Base-by-base conservation (phyloP, 1,284 basidiomycete species). In the Boletus austroedulis region DNA sequence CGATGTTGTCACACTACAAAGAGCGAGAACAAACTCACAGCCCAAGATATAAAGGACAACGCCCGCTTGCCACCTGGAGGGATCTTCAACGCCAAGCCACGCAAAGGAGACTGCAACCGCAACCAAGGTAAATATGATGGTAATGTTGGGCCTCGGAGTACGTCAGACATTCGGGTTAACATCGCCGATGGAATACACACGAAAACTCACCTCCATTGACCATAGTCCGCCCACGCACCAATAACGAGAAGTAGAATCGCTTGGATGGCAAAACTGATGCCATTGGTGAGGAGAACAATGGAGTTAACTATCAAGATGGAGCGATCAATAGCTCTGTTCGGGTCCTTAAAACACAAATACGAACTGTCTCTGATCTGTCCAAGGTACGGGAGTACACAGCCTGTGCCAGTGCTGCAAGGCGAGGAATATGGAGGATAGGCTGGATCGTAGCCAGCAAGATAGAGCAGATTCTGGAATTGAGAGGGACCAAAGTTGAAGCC, bases 141-240 rank as follows among this genome's bases (percentile, higher is more conserved):
- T 87, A 65, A 92, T 90, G 64, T 89, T 89, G 3, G 89, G 89
- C 70, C 84, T 86, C 10, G 49, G 9, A 56, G 5, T 32, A 15
- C 43, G 53, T 67, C 49, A 66, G 58, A 55, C 38, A 45, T 44
- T 50, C 26, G 0, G n/a, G 14, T 21, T 40, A n/a, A 24, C n/a
- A 11, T 38, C 5, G 29, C 38, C 28, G 31, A 53, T 28, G 7
- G 50, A 38, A 43, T 15, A 23, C 28, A 12, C 21, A 8, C 5
- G 32, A 28, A 32, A 31, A 21, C 5, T 52, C 32, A 86, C 84
- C 87, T 82, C 86, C 88, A 91, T 23, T 76, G 75, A 21, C 90
- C 89, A 70, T 90, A 92, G 69, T 91, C 89, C 1, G 89, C 89
- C 82, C 90, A 89, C 9, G 86, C 83, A 7, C 86, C 90, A 47